phyloP scores from a whole-genome alignment of 2,329 filamentous ascomycete genomes.

The Aspergillus ustus region DNA sequence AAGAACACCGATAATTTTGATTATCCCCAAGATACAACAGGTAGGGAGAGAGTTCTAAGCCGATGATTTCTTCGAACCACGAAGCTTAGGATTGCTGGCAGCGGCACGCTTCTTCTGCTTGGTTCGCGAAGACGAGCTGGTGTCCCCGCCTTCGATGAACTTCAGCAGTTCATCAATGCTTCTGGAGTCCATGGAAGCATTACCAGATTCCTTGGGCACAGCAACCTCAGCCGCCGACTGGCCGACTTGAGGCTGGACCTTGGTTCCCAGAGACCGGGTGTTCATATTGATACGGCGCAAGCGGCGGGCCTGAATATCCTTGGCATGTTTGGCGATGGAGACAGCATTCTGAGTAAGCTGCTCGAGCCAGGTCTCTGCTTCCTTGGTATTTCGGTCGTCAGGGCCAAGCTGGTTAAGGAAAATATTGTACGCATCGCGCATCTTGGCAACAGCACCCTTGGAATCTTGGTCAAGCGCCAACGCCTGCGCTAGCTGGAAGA shows the following conservation, averaged over 20 bases:
- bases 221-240: constrained; percentile 59
- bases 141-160: constrained; percentile 80
- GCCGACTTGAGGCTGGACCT: constrained; percentile 66
- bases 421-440: constrained; percentile 96
- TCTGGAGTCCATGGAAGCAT: constrained; percentile 67
- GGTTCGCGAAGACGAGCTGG: constrained; percentile 42
- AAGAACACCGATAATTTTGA: constrained; percentile 20
- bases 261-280: constrained; percentile 59
- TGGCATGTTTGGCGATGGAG: constrained; percentile 89
- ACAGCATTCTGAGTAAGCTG: constrained; percentile 96
- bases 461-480: constrained; percentile 94
- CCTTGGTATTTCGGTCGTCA: constrained; percentile 96
- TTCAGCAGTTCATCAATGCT: constrained; percentile 92
- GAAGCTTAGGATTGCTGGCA: constrained; percentile 49
- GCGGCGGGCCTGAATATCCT: constrained; percentile 77
- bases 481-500: constrained; percentile 96
- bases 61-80: constrained; percentile 47
- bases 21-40: constrained; percentile 12
- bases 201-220: constrained; percentile 40
- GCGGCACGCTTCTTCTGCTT: constrained; percentile 52
- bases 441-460: constrained; percentile 86
- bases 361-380: constrained; percentile 94
- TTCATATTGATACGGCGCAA: constrained; percentile 74
- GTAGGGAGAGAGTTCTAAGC: constrained; percentile 28
- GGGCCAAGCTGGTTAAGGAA: constrained; percentile 86